Conservation (phyloP, 352 stramenopile species). For the Phytopythium litorale region DNA sequence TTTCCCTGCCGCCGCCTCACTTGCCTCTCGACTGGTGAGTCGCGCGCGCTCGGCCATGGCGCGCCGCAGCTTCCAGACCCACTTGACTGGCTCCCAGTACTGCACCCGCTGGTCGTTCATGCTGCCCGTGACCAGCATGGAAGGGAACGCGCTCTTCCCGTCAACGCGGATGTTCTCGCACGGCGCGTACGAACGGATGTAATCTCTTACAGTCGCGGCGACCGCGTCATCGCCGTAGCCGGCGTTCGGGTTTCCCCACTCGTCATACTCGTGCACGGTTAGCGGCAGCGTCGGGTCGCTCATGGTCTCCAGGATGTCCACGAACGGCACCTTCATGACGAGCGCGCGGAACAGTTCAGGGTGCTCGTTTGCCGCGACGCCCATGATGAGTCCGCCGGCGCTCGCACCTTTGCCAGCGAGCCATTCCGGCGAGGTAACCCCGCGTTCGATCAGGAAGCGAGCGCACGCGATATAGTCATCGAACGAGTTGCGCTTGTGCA, state of each 20-base stretch:
- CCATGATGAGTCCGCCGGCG: constrained; percentile 85
- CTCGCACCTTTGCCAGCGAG: constrained; percentile 81
- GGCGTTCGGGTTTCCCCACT: constrained; percentile 80
- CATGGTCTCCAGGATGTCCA: constrained; percentile 89
- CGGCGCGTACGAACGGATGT: constrained; percentile 83
- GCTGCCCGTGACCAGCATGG: constrained; percentile 82
- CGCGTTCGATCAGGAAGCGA: constrained; percentile 48
- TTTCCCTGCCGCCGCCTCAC: neutral
- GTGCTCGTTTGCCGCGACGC: constrained; percentile 80
- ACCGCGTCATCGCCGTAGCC: neutral
- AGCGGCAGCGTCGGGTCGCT: constrained; percentile 77
- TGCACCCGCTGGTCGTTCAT: constrained; percentile 82
- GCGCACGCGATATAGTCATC: constrained; percentile 79
- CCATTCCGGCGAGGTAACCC: constrained; percentile 54
- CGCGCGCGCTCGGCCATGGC: constrained; percentile 25
- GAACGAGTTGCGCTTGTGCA: constrained; percentile 86
- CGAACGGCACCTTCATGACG: constrained; percentile 88
- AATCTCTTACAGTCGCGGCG: constrained; percentile 38
- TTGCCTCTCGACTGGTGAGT: neutral
- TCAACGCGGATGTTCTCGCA: constrained; percentile 59
- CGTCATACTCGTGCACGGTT: constrained; percentile 91
- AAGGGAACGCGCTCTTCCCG: constrained; percentile 40
- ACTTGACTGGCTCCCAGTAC: constrained; percentile 87
- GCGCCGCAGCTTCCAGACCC: constrained; percentile 68
- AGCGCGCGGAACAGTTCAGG: constrained; percentile 71